phyloP scores from a whole-genome alignment of 2,329 filamentous ascomycete genomes.

The Ceratocystis lukuohia region DNA sequence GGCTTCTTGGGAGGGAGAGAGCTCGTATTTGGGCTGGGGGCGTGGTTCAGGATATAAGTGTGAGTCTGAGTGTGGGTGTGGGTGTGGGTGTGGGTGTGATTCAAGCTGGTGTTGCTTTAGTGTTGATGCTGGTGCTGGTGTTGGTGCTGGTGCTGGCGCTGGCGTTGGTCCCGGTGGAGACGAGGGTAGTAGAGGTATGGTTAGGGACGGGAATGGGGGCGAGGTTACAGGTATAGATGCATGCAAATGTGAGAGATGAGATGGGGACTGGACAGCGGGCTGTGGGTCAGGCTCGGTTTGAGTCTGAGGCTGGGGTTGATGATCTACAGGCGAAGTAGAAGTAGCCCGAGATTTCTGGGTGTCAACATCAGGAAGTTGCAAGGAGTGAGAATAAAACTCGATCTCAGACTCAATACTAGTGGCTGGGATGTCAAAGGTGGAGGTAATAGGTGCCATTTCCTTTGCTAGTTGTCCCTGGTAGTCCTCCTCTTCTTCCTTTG shows the following conservation, averaged over 20 bases:
- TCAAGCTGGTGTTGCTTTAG: background rate
- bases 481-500: background rate
- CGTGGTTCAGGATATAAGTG: background rate
- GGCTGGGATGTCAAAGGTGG: background rate
- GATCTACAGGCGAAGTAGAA: background rate
- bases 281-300: background rate
- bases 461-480: background rate
- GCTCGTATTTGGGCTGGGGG: background rate
- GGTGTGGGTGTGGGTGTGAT: background rate
- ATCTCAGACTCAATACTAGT: background rate
- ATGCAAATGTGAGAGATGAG: background rate
- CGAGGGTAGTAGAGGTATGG: background rate
- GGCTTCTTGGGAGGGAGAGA: background rate
- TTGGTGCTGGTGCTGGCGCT: background rate
- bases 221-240: background rate
- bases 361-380: background rate
- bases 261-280: background rate
- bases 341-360: background rate
- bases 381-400: background rate
- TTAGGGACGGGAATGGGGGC: background rate
- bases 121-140: background rate
- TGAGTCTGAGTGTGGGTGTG: background rate
- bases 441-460: background rate
- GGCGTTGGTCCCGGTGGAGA: background rate
- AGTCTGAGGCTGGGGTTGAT: background rate